phyloP scores from a whole-genome alignment of 768 basidiomycete species.

The Russula olivacea region DNA sequence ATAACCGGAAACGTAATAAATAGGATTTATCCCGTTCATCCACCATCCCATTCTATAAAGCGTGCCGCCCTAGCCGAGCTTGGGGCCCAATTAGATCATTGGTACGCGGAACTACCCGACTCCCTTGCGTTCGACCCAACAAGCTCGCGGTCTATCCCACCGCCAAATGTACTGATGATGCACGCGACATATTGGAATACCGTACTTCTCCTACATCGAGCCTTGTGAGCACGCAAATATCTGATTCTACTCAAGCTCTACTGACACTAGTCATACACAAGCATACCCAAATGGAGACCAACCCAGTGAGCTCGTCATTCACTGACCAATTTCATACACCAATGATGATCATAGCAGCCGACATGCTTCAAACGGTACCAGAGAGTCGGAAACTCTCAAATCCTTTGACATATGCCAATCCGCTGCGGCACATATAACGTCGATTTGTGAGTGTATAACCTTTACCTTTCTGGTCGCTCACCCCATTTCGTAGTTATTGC shows the following conservation, averaged over 20 bases:
- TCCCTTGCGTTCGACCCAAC: conserved; percentile 53
- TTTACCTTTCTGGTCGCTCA: not conserved
- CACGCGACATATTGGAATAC: conserved; percentile 75
- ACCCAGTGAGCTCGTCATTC: conserved; percentile 41
- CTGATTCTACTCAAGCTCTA: not conserved
- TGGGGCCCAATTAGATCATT: conserved; percentile 66
- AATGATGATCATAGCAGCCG: not conserved
- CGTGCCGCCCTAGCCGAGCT: conserved; percentile 47
- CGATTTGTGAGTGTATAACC: conserved; percentile 43
- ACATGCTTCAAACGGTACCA: conserved; percentile 9
- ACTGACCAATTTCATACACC: not conserved
- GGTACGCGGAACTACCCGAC: conserved; percentile 66
- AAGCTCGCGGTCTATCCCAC: conserved; percentile 47
- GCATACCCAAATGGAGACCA: conserved; percentile 61
- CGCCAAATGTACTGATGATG: conserved; percentile 60
- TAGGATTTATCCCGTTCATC: conserved; percentile 63
- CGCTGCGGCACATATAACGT: conserved; percentile 65
- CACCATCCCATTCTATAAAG: conserved; percentile 41
- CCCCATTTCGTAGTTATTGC: conserved; percentile 41
- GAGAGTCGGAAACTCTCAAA: conserved; percentile 36
- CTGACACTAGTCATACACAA: conserved; percentile 27
- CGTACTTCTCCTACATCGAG: conserved; percentile 67
- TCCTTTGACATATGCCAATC: conserved; percentile 71
- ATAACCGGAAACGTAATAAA: conserved; percentile 64
- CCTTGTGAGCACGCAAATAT: conserved; percentile 52